Percentiles rank a stretch among this genome's conserved stretches.
These are phyloP conservation scores for Nemania bipapillata DNA, from an alignment of 2,329 filamentous ascomycete genomes.

Conservation along the genomic window DNA sequence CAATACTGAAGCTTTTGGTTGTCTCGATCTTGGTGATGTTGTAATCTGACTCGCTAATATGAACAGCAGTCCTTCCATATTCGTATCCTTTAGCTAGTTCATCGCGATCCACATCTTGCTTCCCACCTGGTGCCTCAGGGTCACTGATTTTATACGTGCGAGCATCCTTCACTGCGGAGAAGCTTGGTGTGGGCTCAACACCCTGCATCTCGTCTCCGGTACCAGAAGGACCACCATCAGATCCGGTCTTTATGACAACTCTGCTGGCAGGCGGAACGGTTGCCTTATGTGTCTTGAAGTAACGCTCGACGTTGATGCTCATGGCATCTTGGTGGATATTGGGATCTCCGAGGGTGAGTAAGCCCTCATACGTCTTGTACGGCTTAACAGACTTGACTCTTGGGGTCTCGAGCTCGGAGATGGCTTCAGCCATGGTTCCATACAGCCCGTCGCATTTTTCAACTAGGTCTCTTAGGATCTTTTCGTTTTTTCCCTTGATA, in stretches of 20 bases:
- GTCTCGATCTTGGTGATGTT: constrained; percentile 91
- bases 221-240: constrained; percentile 60
- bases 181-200: constrained; percentile 58
- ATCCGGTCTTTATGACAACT: constrained; percentile 69
- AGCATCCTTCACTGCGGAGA: constrained; percentile 79
- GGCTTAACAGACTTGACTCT: constrained; percentile 79
- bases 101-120: constrained; percentile 82
- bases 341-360: constrained; percentile 81
- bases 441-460: constrained; percentile 77
- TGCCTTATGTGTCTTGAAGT: constrained; percentile 84
- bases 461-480: constrained; percentile 70
- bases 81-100: constrained; percentile 91
- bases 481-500: constrained; percentile 81
- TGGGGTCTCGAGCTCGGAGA: constrained; percentile 81
- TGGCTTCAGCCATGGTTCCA: constrained; percentile 87
- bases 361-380: constrained; percentile 81
- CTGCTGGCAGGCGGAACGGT: constrained; percentile 79
- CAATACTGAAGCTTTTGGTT: constrained; percentile 76
- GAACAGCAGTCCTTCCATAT: constrained; percentile 91
- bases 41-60: constrained; percentile 85
- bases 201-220: constrained; percentile 64
- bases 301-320: constrained; percentile 87
- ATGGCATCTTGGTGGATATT: constrained; percentile 78
- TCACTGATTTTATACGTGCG: constrained; percentile 85
- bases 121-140: constrained; percentile 77